Evolutionary conservation across 1,284 basidiomycete species (phyloP).

Genomic region (Sporisorium graminicola): DNA sequence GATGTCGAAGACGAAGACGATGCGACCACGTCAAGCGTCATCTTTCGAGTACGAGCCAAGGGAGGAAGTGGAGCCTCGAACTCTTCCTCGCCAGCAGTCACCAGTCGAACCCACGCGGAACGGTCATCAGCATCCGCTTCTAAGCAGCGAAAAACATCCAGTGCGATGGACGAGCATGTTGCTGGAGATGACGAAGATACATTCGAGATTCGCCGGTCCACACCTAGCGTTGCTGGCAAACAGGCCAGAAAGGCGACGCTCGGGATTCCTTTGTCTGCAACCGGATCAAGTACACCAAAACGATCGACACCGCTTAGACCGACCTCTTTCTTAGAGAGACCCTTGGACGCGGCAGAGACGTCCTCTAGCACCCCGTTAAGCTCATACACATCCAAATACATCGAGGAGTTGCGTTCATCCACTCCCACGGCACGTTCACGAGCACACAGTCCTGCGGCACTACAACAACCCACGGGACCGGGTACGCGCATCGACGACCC

Average conservation of each 20-base stretch:
- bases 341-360: background rate
- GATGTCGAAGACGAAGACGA: slow-evolving; percentile 8
- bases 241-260: slow-evolving; percentile 10
- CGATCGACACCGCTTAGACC: slow-evolving; percentile 23
- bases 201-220: slow-evolving; percentile 37
- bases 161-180: slow-evolving; percentile 18
- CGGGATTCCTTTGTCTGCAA: background rate
- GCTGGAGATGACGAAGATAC: slow-evolving; percentile 7
- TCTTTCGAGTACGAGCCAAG: slow-evolving; percentile 29
- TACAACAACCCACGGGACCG: slow-evolving; percentile 5
- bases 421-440: slow-evolving; percentile 28
- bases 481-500: slow-evolving; percentile 33
- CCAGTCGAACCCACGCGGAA: background rate
- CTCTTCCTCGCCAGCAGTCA: slow-evolving; percentile 3
- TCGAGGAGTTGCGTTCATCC: slow-evolving; percentile 39
- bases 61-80: slow-evolving; percentile 9
- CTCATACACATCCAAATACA: slow-evolving; percentile 37
- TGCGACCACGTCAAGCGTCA: slow-evolving; percentile 8
- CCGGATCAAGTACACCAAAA: slow-evolving; percentile 11
- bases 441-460: slow-evolving; percentile 15
- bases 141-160: slow-evolving; percentile 1
- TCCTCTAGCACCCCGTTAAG: background rate
- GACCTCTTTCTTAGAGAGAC: slow-evolving; percentile 10
- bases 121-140: background rate
- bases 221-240: slow-evolving; percentile 13